Evolutionary conservation across 148 eudicot species (phyloP), one percentile per base, ranked within the genome.

Genomic region (Polygonum maritimum): DNA sequence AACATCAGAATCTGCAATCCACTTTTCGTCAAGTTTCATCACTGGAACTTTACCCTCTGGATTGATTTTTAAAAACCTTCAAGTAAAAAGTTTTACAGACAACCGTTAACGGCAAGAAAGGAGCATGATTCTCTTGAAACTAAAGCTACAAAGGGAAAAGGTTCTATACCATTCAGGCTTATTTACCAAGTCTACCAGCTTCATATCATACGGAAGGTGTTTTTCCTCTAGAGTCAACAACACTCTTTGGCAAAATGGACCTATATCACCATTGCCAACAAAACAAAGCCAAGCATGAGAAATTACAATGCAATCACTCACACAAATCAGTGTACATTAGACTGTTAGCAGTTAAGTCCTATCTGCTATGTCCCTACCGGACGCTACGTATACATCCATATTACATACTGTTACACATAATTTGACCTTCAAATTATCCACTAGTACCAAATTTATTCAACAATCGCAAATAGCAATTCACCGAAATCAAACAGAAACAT

Each of bases 41-140:
- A 92, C 83, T 14, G 98, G 98, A 72, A 94, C 98, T 87, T 94
- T 92, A 51, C 98, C 97, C 49, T 92, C 98, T 21, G 98, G 93
- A 76, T 87, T 90, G 62, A 94, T 69, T 58, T 85, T 78, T 51
- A 89, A 83, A 81, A 94, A 88, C 98, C 98, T 92, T 60, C 76
- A 21, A 41, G 22, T 21, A 67, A 38, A 52, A 7, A 9, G 41
- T 44, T 44, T 44, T 15, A 31, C 5, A 58, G 60, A 51, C 35
- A 26, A 13, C 19, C 7, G 6, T 54, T 38, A 54, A 26, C 52
- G 19, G 62, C 76, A 54, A 74, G 26, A 35, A 51, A 74, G 19
- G 40, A 31, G 9, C 9, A 36, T 9, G 7, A 54, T 19, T 14
- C 60, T 21, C 4, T 31, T 9, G 5, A 54, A 74, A n/a, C 36